Evolutionary conservation across 1,139 yeast genomes (phyloP), one percentile per base, ranked within the genome.

Genomic region (Blastobotrys petasosporus): DNA sequence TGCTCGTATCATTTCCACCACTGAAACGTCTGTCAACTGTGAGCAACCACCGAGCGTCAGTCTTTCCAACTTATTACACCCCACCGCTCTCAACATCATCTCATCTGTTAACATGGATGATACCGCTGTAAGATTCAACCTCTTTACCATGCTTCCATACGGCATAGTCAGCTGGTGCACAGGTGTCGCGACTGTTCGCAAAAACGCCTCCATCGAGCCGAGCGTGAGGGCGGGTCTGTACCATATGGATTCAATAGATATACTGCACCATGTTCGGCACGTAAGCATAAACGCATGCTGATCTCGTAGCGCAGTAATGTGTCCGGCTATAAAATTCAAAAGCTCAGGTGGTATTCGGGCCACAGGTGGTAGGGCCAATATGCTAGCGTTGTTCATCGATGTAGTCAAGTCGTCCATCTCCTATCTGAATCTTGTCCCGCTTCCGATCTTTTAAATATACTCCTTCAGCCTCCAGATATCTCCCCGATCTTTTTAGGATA

Each of bases 221-320:
- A 34, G 48, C 29, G 39, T 29, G 13, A 59, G 41, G 20, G 81
- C 82, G 1, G 97, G 97, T 51, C 97, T 76, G 61, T 86, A 85
- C 94, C 97, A 90, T 36, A 90, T 70, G 46, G 84, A 73, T 60
- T 87, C 95, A 12, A 88, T 79, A 16, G 87, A 80, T 41, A 86
- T 70, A 53, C 80, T 78, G 29, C 90, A 87, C 84, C 95, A 88
- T 53, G 81, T 77, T 55, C 79, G 79, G 64, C 95, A 88, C 8
- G 88, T 94, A 1, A 88, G 74, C 51, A 87, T 69, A 37, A 87
- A 70, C 11, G 81, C 72, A 50, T 80, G 80, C 55, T 85, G 72
- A 62, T 88, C 95, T 1, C 70, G 60, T 52, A 75, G 76, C 42
- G 83, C 71, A 39, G 77, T 80, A 44, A 87, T 69, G 55, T 80